phyloP scores from a whole-genome alignment of 345 rosid species.

The Cochlearia excelsa region DNA sequence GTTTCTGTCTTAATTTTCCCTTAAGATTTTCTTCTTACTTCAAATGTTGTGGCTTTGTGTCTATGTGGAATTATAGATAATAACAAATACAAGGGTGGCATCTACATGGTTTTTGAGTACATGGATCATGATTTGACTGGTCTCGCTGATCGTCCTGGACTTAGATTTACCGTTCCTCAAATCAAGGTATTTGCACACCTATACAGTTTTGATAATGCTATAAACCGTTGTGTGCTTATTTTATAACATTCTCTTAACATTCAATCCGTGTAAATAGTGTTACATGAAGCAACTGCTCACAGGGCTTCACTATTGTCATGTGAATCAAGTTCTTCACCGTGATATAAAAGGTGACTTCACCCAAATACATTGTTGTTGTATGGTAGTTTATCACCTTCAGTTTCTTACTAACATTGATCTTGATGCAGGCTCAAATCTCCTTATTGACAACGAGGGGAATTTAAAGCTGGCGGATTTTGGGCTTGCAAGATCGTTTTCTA shows the following conservation, averaged over 20 bases:
- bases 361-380: slow-evolving; percentile 7
- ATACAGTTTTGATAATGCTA: neutral
- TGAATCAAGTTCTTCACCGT: slow-evolving; percentile 95
- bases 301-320: slow-evolving; percentile 93
- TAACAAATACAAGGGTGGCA: slow-evolving; percentile 90
- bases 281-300: slow-evolving; percentile 97
- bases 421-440: slow-evolving; percentile 95
- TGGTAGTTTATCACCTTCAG: slow-evolving; percentile 13
- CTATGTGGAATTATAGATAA: slow-evolving; percentile 51
- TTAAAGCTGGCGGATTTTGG: slow-evolving; percentile 98
- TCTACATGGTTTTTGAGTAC: slow-evolving; percentile 95
- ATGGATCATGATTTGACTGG: slow-evolving; percentile 99
- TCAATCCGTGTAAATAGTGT: slow-evolving; percentile 48
- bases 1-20: neutral
- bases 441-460: slow-evolving; percentile 92
- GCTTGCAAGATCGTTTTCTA: slow-evolving; percentile 81
- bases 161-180: slow-evolving; percentile 88
- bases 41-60: neutral
- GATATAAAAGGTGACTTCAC: slow-evolving; percentile 81
- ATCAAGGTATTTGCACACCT: slow-evolving; percentile 62
- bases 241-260: too few species aligned
- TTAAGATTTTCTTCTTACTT: too few species aligned
- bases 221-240: too few species aligned
- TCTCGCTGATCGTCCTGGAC: slow-evolving; percentile 91
- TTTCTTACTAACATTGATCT: too few species aligned